Evolutionary conservation across 2,329 filamentous ascomycete species (phyloP).

Genomic region (Aureobasidium uvarum): DNA sequence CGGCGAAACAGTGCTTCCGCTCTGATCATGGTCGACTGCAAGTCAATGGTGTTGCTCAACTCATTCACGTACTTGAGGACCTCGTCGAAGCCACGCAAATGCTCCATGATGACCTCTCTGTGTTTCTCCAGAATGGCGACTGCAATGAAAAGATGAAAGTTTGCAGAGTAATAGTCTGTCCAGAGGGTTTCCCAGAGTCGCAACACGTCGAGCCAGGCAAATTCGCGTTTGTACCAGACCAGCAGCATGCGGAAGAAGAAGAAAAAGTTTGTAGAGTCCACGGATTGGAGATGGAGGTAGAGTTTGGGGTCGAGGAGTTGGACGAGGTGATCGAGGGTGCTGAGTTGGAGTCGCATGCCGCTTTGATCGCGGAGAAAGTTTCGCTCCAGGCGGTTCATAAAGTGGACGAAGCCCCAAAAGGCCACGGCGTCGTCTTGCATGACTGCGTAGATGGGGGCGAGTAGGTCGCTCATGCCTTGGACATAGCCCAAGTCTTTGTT

Average conservation of each 20-base stretch:
- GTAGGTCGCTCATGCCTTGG: slow-evolving; percentile 96
- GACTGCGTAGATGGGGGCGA: slow-evolving; percentile 94
- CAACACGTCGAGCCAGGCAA: slow-evolving; percentile 82
- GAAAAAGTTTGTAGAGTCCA: slow-evolving; percentile 98
- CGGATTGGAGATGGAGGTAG: slow-evolving; percentile 82
- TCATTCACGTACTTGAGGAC: slow-evolving; percentile 99
- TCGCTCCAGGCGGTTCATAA: slow-evolving; percentile 97
- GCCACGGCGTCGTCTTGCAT: slow-evolving; percentile 96
- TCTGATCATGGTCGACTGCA: slow-evolving; percentile 78
- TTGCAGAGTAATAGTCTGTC: slow-evolving; percentile 86
- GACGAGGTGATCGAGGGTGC: slow-evolving; percentile 89
- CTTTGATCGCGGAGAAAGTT: slow-evolving; percentile 96
- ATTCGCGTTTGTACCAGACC: slow-evolving; percentile 99
- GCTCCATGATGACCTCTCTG: slow-evolving; percentile 91
- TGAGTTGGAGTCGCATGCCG: slow-evolving; percentile 89
- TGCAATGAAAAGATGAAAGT: slow-evolving; percentile 93
- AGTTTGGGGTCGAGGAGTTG: slow-evolving; percentile 96
- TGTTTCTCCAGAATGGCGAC: slow-evolving; percentile 86
- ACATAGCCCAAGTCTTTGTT: slow-evolving; percentile 95
- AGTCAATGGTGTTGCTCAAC: slow-evolving; percentile 86
- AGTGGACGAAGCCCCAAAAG: slow-evolving; percentile 93
- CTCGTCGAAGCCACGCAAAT: slow-evolving; percentile 92
- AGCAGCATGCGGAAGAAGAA: slow-evolving; percentile 99
- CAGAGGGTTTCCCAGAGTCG: slow-evolving; percentile 89
- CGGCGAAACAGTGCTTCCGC: slow-evolving; percentile 85